Evolutionary conservation across 208 protist species (phyloP).

Genomic region (Crithidia expoeki): DNA sequence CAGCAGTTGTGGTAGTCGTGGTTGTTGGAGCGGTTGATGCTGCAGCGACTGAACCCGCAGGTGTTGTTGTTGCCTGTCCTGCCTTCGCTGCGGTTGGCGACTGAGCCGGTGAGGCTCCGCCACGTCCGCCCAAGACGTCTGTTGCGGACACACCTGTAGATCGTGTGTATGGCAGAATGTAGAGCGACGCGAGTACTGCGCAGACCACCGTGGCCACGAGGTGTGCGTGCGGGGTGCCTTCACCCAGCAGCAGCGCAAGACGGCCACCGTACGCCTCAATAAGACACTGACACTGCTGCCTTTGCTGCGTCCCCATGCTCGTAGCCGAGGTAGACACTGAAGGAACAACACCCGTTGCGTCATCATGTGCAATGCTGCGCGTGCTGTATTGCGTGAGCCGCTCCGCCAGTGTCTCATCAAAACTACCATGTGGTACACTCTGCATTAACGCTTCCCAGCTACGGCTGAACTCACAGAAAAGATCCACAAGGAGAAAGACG

Average conservation of each 20-base stretch:
- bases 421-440: conserved; percentile 7
- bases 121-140: neutral
- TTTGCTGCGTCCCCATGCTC: conserved; percentile 7
- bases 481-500: conserved; percentile 28
- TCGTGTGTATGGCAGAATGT: conserved; percentile 49
- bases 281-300: conserved; percentile 20
- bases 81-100: neutral
- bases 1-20: too few species aligned
- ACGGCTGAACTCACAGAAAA: conserved; percentile 30
- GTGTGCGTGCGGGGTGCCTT: conserved; percentile 49
- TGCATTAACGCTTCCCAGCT: conserved; percentile 21
- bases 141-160: conserved; percentile 4
- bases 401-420: conserved; percentile 14
- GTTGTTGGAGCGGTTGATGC: too few species aligned
- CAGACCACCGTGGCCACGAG: conserved; percentile 57
- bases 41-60: neutral
- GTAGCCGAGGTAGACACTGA: neutral
- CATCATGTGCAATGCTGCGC: conserved; percentile 12
- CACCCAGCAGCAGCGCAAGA: conserved; percentile 48
- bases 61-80: neutral
- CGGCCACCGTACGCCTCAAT: conserved; percentile 32
- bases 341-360: neutral
- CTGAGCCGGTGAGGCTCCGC: neutral
- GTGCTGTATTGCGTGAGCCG: conserved; percentile 17
- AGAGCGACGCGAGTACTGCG: conserved; percentile 46